Evolutionary conservation across 176 grass and related monocot species (phyloP).

Genomic region (Phoenix roebelenii): DNA sequence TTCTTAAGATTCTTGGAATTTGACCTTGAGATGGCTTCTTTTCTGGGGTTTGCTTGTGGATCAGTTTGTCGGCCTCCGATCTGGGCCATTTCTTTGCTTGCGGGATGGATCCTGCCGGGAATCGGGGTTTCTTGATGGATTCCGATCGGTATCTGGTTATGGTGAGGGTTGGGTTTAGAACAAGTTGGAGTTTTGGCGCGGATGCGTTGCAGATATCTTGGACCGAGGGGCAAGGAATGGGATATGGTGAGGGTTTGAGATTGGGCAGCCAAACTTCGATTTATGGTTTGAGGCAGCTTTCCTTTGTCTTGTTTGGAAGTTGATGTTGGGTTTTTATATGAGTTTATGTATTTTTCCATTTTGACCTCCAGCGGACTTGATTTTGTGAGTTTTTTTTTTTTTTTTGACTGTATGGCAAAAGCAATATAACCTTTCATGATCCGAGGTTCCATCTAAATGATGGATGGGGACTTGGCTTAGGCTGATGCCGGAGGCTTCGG

Average conservation of each 20-base stretch:
- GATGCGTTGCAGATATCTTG: not conserved
- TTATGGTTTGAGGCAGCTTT: not conserved
- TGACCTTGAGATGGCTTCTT: not conserved
- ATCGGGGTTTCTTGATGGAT: conserved; percentile 3
- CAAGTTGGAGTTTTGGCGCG: not conserved
- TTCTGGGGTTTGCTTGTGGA: not conserved
- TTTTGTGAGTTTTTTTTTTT: not conserved
- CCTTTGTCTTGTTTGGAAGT: not conserved
- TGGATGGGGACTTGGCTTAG: not conserved
- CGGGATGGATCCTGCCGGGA: not conserved
- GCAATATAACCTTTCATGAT: not conserved
- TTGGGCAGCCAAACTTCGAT: not conserved
- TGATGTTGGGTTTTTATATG: too few relatives aligned
- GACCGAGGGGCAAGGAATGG: not conserved
- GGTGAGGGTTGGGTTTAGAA: not conserved
- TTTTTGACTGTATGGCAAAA: not conserved
- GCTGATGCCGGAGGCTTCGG: not conserved
- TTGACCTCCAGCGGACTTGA: not conserved
- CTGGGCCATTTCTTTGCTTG: not conserved
- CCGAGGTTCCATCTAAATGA: not conserved
- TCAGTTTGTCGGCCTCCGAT: not conserved
- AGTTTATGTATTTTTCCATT: not conserved
- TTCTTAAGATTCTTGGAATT: not conserved
- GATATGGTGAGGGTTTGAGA: conserved; percentile 1
- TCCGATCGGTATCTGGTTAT: not conserved